A percentile compares a stretch with the other conserved stretches of the same genome.
Evolutionary conservation across 2,329 filamentous ascomycete genomes (phyloP).

Genomic region (Bretziella fagacearum): DNA sequence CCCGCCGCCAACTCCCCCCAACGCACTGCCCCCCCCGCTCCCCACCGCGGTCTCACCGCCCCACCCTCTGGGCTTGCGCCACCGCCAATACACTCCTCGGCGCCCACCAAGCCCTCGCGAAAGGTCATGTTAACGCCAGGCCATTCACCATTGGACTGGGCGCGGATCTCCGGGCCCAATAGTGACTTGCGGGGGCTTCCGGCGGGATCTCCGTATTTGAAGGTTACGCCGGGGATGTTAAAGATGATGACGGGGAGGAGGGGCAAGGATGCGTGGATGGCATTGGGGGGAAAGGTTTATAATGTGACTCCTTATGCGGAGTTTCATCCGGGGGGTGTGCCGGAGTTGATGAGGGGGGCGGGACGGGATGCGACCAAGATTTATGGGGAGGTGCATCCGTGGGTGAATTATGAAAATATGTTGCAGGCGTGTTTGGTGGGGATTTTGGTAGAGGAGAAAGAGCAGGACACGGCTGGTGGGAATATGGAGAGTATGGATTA

Average conservation of each 20-base stretch:
- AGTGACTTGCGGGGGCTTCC: conserved; percentile 51
- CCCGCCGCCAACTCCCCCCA: conserved; percentile 36
- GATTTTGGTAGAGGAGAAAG: conserved; percentile 40
- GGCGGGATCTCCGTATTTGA: conserved; percentile 37
- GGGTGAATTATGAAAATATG: conserved; percentile 60
- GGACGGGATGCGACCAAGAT: conserved; percentile 44
- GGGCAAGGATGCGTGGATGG: conserved; percentile 79
- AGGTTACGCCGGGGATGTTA: conserved; percentile 69
- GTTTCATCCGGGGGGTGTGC: conserved; percentile 77
- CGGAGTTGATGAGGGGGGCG: conserved; percentile 49
- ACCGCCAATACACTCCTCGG: conserved; percentile 35
- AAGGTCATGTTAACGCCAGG: conserved; percentile 76
- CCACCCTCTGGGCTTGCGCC: conserved; percentile 30
- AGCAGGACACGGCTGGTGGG: conserved; percentile 25
- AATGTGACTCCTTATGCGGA: conserved; percentile 80
- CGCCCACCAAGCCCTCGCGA: conserved; percentile 39
- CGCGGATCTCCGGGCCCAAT: conserved; percentile 49
- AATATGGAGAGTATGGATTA: conserved; percentile 48
- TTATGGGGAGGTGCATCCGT: conserved; percentile 51
- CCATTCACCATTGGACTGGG: conserved; percentile 93
- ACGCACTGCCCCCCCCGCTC: conserved; percentile 26
- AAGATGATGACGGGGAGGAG: conserved; percentile 64
- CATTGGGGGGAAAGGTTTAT: conserved; percentile 78
- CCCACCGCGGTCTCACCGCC: conserved; percentile 18
- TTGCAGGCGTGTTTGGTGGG: conserved; percentile 45